Conservation (phyloP, 2,329 filamentous ascomycete genomes). For the Ophiocordyceps unilateralis region DNA sequence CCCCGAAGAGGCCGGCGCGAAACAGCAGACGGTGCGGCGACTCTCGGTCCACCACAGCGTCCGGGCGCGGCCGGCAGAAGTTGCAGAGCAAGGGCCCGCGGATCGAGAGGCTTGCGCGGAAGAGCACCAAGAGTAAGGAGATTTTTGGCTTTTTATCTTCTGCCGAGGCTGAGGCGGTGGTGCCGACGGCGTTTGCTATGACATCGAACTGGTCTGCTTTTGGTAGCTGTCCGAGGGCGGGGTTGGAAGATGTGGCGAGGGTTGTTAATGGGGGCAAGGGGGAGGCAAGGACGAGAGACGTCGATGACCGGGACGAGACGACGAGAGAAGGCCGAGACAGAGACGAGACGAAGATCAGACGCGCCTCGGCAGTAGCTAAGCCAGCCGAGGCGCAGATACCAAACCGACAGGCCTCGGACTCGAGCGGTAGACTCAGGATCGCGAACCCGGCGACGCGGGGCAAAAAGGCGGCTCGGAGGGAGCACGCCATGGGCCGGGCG, state of each 20-base stretch:
- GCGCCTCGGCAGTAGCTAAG: no score
- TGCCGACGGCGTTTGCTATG: slow-evolving; percentile 4
- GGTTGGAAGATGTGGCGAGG: no score
- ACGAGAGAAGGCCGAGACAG: no score
- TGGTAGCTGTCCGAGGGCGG: neutral
- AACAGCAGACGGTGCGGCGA: neutral
- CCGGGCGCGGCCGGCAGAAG: no score
- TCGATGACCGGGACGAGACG: no score
- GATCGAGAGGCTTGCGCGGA: slow-evolving; percentile 21
- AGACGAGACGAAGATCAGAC: no score
- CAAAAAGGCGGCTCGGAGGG: slow-evolving; percentile 32
- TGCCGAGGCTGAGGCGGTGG: slow-evolving; percentile 2
- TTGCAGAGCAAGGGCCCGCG: slow-evolving; percentile 12
- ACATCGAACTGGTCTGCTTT: neutral
- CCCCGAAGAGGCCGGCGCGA: neutral
- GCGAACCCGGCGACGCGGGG: slow-evolving; percentile 33
- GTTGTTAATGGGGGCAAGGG: neutral
- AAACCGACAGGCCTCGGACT: no score
- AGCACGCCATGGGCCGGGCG: slow-evolving; percentile 30
- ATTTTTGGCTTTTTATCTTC: slow-evolving; percentile 22
- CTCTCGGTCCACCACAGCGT: no score
- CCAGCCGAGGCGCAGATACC: no score
- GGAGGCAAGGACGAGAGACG: no score
- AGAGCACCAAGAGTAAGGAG: slow-evolving; percentile 27
- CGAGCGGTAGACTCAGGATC: slow-evolving; percentile 10